Evolutionary conservation across 768 basidiomycete genomes (phyloP).

Genomic region (Panaeolus cyanescens): DNA sequence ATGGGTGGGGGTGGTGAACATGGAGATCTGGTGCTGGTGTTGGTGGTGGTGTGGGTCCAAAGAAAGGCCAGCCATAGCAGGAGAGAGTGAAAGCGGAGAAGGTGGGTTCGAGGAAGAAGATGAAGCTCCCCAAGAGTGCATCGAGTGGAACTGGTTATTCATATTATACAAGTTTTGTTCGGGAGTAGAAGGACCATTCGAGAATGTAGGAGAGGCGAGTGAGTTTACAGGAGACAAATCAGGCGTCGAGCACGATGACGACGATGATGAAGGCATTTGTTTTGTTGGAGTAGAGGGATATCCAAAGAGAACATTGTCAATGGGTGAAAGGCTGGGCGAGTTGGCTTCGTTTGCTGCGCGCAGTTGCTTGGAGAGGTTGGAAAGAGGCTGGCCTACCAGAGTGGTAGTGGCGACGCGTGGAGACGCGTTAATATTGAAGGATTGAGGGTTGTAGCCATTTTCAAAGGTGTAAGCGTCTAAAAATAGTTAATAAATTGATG

Average conservation of each 20-base stretch:
- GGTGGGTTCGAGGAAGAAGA: neutral
- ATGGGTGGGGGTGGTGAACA: slow-evolving; percentile 23
- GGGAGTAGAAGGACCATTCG: neutral
- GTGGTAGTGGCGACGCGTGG: slow-evolving; percentile 4
- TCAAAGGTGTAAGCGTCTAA: neutral
- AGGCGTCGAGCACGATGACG: neutral
- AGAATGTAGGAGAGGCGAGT: neutral
- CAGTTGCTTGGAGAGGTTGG: slow-evolving; percentile 6
- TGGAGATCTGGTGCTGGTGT: slow-evolving; percentile 15
- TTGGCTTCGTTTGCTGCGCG: slow-evolving; percentile 1
- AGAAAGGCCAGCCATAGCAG: neutral
- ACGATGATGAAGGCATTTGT: neutral
- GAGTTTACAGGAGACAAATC: neutral
- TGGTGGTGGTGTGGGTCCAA: neutral
- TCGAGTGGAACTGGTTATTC: neutral
- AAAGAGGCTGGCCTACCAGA: neutral
- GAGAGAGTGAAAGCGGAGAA: neutral
- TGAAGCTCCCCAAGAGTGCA: neutral
- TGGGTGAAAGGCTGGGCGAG: slow-evolving; percentile 3
- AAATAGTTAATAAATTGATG: too few species aligned
- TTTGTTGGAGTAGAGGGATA: neutral
- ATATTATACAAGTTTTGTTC: neutral
- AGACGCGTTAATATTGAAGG: neutral
- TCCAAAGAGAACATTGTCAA: neutral
- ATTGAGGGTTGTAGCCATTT: too few species aligned